Base-by-base conservation (phyloP, 345 rosid species). In the Tarenaya hassleriana region DNA sequence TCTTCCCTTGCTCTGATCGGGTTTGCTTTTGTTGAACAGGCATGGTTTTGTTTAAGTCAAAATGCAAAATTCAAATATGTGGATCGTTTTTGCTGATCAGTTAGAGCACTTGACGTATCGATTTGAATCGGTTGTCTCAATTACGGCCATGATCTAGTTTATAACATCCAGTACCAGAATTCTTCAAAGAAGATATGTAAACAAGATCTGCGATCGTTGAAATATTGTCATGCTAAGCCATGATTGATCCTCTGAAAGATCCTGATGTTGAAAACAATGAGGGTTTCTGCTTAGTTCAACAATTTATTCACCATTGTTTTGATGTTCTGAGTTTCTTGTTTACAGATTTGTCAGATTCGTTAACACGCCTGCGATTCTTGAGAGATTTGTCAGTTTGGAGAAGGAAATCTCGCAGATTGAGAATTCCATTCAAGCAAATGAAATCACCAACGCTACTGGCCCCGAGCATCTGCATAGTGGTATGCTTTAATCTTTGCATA, bases 281-380 rank as follows among this genome's bases (percentile, higher is more conserved):
- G 40, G 49, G 16, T 31, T 17, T 6, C n/a, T 54, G 27, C 39
- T 45, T 44, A 18, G 7, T 27, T 16, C 18, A 27, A 17, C 41
- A 34, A 11, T 50, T 34, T 11, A 50, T 0, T 32, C 32, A 13
- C 32, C 14, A 3, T 53, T 39, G 18, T 8, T 13, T 47, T 58
- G 31, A 37, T 49, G 34, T 16, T 59, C 17, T 16, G 43, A 7
- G 16, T 52, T 43, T 21, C 35, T 16, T 3, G 15, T 31, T 56
- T 16, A 29, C 77, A 88, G 92, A 73, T 89, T 89, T 74, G 92
- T 88, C 49, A 75, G 85, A 29, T 88, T 88, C 21, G 95, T 85
- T 50, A 76, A 80, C 60, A 82, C 95, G 20, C 97, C 97, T 10
- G 92, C 87, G 14, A 80, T 85, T 47, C 86, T 88, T n/a, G 97